Base-by-base conservation (phyloP, 2,329 filamentous ascomycete species). In the Nannizziopsis arthrosporioides region DNA sequence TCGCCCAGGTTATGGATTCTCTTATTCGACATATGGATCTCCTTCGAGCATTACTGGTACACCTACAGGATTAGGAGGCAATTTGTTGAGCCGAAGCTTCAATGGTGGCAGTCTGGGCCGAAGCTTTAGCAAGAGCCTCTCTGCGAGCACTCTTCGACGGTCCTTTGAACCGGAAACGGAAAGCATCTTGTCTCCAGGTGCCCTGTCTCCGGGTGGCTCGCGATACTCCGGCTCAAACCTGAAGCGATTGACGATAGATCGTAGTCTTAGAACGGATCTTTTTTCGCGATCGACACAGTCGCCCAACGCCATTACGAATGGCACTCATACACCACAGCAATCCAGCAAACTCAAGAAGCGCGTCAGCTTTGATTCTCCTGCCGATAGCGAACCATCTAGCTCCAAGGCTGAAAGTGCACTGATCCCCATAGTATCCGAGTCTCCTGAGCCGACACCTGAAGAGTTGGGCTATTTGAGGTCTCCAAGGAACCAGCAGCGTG, bases 231-330 rank as follows among this genome's bases (percentile, higher is more conserved):
- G 74, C 61, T 76, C 79, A 39, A 85, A 77, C 61, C 78, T 94
- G 57, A 95, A 95, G 71, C 89, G 88, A 64, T 76, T 98, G 49
- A 84, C 89, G 46, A 95, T 98, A 63, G 93, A 95, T 67, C 82
- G 87, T 54, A 84, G 82, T 55, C 74, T 98, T 62, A 78, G 85
- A 47, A 88, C 69, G 18, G 73, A 80, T 53, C 65, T 81, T 1
- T 81, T 82, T 57, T 64, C 66, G 30, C 68, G 68, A 42, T 60
- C 65, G 19, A 50, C 63, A 38, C 60, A 61, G 49, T 59, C 63
- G 3, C 61, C 65, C 6, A 53, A 62, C 19, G 53, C 48, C 10
- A 50, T 65, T 35, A 64, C 64, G 15, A 64, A 68, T 51, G 65
- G 64, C 3, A 64, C 66, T 12, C 64, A 73, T 53, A 62, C 70